Evolutionary conservation across 441 rosid species (phyloP).

Genomic region (Lepidium campestre): DNA sequence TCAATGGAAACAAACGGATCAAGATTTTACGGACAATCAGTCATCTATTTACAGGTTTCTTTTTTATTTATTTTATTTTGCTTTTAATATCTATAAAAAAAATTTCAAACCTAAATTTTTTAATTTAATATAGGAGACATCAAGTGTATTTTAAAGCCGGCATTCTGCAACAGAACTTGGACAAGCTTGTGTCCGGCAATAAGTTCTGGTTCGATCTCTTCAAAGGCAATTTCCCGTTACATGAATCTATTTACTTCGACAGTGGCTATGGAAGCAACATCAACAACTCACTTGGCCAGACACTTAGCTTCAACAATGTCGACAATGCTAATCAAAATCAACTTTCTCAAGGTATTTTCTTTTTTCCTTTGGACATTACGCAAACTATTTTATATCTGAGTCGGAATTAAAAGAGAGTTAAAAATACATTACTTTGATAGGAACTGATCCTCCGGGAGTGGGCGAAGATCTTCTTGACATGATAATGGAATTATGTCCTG

Average conservation of each 20-base stretch:
- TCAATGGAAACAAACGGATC: constrained; percentile 10
- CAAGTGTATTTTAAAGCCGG: constrained; percentile 1
- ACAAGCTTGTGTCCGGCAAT: not conserved
- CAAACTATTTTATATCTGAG: not conserved
- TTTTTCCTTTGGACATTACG: not conserved
- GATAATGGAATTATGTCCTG: not conserved
- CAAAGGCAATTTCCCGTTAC: not conserved
- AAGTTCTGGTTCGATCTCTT: constrained; percentile 12
- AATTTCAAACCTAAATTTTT: too few species aligned
- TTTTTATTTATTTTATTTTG: not conserved
- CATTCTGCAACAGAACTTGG: constrained; percentile 4
- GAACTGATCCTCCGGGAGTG: not conserved
- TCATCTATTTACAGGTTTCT: constrained; percentile 10
- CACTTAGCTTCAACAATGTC: not conserved
- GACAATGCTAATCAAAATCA: not conserved
- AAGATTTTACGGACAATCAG: constrained; percentile 1
- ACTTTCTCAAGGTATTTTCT: constrained; percentile 7
- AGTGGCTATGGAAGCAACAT: not conserved
- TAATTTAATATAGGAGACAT: too few species aligned
- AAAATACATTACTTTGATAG: not conserved
- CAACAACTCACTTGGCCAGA: not conserved
- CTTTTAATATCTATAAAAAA: not conserved
- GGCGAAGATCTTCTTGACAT: not conserved
- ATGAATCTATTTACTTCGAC: not conserved
- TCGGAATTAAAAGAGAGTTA: not conserved